phyloP scores from a whole-genome alignment of 2,329 filamentous ascomycete genomes.

The Talaromyces sp. region DNA sequence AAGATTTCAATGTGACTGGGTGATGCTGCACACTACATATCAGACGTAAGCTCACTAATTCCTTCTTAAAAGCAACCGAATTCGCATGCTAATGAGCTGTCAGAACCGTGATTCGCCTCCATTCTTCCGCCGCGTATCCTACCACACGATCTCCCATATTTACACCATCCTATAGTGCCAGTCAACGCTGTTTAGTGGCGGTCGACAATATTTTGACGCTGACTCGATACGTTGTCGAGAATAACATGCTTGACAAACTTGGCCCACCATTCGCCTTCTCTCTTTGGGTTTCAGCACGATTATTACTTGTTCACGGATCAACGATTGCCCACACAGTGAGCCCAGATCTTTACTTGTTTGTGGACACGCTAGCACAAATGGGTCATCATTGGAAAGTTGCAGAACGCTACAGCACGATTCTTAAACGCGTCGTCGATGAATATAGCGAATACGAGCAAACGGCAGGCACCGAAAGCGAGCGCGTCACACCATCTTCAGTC shows the following conservation, averaged over 20 bases:
- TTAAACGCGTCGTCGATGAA: conserved; percentile 80
- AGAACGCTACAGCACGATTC: conserved; percentile 70
- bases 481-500: conserved; percentile 74
- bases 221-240: conserved; percentile 70
- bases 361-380: conserved; percentile 74
- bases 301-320: conserved; percentile 83
- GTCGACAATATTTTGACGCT: conserved; percentile 77
- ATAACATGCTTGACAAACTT: conserved; percentile 69
- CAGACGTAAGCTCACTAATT: conserved; percentile 60
- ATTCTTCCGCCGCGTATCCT: conserved; percentile 88
- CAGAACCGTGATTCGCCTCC: conserved; percentile 75
- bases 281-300: conserved; percentile 82
- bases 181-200: conserved; percentile 73
- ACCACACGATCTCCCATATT: conserved; percentile 85
- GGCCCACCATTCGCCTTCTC: conserved; percentile 90
- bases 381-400: conserved; percentile 82
- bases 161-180: conserved; percentile 79
- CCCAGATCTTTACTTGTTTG: conserved; percentile 72
- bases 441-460: conserved; percentile 70
- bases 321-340: conserved; percentile 81
- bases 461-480: conserved; percentile 57
- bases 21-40: conserved; percentile 87
- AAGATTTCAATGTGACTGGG: conserved; percentile 72
- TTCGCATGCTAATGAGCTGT: not conserved
- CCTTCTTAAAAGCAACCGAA: not conserved